phyloP scores from a whole-genome alignment of 129 eudicot genomes.

The Cynara cardunculus region DNA sequence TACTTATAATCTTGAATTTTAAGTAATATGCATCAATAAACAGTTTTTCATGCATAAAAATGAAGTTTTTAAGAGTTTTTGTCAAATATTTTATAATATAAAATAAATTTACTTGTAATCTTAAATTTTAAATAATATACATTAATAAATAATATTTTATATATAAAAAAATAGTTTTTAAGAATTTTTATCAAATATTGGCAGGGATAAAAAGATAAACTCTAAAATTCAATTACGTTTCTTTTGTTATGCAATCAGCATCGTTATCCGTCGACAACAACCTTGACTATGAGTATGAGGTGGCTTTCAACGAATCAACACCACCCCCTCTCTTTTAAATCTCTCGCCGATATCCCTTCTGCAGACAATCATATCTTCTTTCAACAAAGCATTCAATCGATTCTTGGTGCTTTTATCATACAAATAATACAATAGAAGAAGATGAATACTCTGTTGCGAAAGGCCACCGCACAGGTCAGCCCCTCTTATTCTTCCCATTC shows the following conservation, averaged over 20 bases:
- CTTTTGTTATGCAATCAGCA: not conserved
- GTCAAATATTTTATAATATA: too few species aligned
- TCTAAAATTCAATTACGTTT: not conserved
- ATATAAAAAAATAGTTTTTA: too few species aligned
- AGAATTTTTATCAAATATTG: too few species aligned
- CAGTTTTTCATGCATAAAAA: too few species aligned
- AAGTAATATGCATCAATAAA: too few species aligned
- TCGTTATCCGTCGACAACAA: not conserved
- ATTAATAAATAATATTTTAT: too few species aligned
- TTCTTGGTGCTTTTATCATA: not conserved
- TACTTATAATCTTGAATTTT: too few species aligned
- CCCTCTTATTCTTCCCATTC: not conserved
- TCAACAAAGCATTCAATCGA: not conserved
- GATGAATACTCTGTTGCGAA: slow-evolving; percentile 31
- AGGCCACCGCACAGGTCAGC: slow-evolving; percentile 29
- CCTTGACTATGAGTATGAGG: not conserved
- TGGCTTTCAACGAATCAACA: not conserved
- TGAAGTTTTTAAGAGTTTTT: too few species aligned
- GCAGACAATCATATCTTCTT: not conserved
- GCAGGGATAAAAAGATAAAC: too few species aligned
- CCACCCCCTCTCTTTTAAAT: not conserved
- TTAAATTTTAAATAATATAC: too few species aligned
- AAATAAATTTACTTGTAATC: too few species aligned
- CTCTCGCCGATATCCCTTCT: not conserved
- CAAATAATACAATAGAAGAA: not conserved